These are phyloP conservation scores for Abortiporus biennis DNA, from an alignment of 1,284 basidiomycete species.

Conservation along the genomic window DNA sequence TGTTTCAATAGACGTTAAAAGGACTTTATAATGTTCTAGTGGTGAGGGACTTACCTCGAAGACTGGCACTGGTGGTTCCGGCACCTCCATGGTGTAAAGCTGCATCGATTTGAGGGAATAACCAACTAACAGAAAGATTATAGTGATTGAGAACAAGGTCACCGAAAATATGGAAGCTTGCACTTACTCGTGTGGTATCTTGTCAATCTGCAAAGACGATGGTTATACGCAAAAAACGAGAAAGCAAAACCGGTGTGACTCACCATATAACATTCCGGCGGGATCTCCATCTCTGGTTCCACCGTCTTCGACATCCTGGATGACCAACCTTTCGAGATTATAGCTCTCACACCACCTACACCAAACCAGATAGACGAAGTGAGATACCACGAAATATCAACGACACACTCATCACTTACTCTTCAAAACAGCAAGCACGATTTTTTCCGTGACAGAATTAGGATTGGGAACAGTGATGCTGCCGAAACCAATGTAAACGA, in stretches of 20 bases:
- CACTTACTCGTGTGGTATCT: constrained; percentile 64
- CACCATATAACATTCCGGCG: constrained; percentile 36
- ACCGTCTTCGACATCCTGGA: constrained; percentile 42
- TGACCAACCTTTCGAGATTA: constrained; percentile 78
- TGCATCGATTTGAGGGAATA: constrained; percentile 67
- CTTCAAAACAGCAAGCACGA: constrained; percentile 62
- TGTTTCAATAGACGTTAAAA: not conserved
- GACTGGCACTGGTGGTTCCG: constrained; percentile 64
- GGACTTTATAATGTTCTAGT: not conserved
- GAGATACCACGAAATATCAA: too few species aligned
- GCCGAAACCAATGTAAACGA: constrained; percentile 76
- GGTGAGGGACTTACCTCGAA: constrained; percentile 29
- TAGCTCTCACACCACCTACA: constrained; percentile 57
- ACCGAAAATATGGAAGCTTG: not conserved
- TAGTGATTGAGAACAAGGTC: not conserved
- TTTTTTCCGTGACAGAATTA: constrained; percentile 51
- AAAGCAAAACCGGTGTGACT: constrained; percentile 14
- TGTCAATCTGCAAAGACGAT: constrained; percentile 39
- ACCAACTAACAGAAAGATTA: constrained; percentile 39
- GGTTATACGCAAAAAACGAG: constrained; percentile 4
- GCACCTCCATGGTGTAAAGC: constrained; percentile 71
- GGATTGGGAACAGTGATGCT: constrained; percentile 73
- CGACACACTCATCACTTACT: constrained; percentile 27
- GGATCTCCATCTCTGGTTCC: constrained; percentile 33
- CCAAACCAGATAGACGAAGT: constrained; percentile 11